phyloP scores from a whole-genome alignment of 805 yeast genomes.

The Lipomyces lipofer region DNA sequence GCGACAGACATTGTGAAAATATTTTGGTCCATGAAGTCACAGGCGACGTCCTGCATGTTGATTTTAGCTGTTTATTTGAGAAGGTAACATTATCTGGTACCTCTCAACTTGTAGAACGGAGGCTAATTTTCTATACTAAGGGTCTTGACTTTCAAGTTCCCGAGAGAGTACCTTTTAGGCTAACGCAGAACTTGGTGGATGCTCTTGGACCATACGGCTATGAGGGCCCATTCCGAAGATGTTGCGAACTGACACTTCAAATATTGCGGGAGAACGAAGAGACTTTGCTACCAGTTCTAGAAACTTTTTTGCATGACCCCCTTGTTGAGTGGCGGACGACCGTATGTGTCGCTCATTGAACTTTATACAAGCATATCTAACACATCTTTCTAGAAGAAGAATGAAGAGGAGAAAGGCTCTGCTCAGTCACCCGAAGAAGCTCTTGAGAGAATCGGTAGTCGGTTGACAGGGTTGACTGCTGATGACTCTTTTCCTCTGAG shows the following conservation, averaged over 20 bases:
- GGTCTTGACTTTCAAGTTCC: slow-evolving; percentile 71
- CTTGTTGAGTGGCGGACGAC: slow-evolving; percentile 77
- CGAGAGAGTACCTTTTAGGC: slow-evolving; percentile 89
- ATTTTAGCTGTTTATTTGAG: slow-evolving; percentile 93
- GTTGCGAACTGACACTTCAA: slow-evolving; percentile 79
- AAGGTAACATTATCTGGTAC: slow-evolving; percentile 47
- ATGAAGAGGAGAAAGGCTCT: not conserved
- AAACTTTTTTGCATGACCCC: slow-evolving; percentile 90
- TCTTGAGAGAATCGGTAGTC: slow-evolving; percentile 15
- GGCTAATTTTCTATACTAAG: slow-evolving; percentile 73
- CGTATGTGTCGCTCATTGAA: too few species aligned
- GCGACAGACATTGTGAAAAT: slow-evolving; percentile 96
- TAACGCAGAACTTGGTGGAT: slow-evolving; percentile 84
- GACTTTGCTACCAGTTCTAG: slow-evolving; percentile 83
- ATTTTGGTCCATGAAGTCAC: slow-evolving; percentile 67
- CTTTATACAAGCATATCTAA: too few species aligned
- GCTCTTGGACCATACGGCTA: slow-evolving; percentile 86
- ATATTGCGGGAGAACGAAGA: slow-evolving; percentile 77
- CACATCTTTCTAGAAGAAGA: slow-evolving; percentile 32
- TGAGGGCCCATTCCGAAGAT: slow-evolving; percentile 83
- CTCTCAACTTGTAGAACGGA: too few species aligned
- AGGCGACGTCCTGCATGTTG: slow-evolving; percentile 88
- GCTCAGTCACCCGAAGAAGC: slow-evolving; percentile 28
- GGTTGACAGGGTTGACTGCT: slow-evolving; percentile 16
- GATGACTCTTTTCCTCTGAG: slow-evolving; percentile 71